Evolutionary conservation across 768 basidiomycete genomes (phyloP).

Genomic region (Trichaptum fuscoviolaceum): DNA sequence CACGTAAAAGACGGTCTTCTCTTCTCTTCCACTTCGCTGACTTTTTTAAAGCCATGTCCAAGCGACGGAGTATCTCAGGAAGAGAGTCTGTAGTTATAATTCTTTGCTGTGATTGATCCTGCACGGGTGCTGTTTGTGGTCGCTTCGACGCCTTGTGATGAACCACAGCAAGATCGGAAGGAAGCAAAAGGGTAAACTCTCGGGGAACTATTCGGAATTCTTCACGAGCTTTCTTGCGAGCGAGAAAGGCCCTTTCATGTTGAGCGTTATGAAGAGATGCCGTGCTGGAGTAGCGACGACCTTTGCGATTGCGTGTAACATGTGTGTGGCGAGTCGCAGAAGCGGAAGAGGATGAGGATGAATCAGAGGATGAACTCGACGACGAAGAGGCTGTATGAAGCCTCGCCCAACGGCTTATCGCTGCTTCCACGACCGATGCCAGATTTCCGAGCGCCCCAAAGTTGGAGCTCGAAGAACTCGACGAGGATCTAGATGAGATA

Average conservation of each 20-base stretch:
- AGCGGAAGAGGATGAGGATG: conserved; percentile 38
- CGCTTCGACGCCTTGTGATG: conserved; percentile 8
- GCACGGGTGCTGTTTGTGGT: conserved; percentile 7
- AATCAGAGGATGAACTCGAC: conserved; percentile 39
- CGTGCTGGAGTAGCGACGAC: conserved; percentile 42
- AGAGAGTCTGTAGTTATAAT: conserved; percentile 43
- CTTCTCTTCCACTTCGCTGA: conserved; percentile 22
- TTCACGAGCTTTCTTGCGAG: conserved; percentile 59
- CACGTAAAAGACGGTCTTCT: background rate
- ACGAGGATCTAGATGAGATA: conserved; percentile 24
- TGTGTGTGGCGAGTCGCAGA: conserved; percentile 25
- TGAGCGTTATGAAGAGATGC: conserved; percentile 46
- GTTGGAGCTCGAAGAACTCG: conserved; percentile 30
- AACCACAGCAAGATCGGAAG: conserved; percentile 32
- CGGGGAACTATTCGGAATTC: conserved; percentile 54
- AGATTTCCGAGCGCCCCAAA: conserved; percentile 45
- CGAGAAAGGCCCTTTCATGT: conserved; percentile 56
- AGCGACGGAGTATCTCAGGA: conserved; percentile 40
- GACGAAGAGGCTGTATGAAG: conserved; percentile 40
- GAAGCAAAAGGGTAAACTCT: conserved; percentile 57
- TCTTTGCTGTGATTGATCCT: conserved; percentile 17
- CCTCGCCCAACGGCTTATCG: conserved; percentile 69
- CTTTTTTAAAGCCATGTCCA: conserved; percentile 44
- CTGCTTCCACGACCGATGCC: conserved; percentile 61
- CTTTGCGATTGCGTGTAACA: conserved; percentile 35